Percentiles rank a stretch among this genome's conserved stretches.
Evolutionary conservation across 2,329 filamentous ascomycete species (phyloP).

Genomic region (Phyllosticta citribraziliensis): DNA sequence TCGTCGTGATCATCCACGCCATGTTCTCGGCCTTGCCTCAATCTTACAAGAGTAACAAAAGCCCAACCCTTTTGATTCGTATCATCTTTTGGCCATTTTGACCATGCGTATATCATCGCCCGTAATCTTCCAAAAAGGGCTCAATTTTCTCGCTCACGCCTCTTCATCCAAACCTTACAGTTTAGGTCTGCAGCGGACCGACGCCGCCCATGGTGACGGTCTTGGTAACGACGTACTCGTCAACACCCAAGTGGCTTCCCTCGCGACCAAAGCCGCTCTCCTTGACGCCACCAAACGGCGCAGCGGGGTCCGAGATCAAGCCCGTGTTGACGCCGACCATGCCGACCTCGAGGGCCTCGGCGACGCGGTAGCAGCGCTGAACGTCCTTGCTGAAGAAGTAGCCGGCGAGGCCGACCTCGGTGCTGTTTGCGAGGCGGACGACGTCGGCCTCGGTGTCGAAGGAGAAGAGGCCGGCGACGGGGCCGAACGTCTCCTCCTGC

Average conservation of each 20-base stretch:
- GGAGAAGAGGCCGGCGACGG: slow-evolving; percentile 79
- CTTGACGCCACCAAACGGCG: slow-evolving; percentile 41
- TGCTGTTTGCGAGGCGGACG: slow-evolving; percentile 67
- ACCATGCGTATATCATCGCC: too few species aligned
- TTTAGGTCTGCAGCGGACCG: slow-evolving; percentile 43
- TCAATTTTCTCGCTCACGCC: too few species aligned
- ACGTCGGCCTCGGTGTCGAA: slow-evolving; percentile 88
- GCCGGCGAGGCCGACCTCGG: slow-evolving; percentile 80
- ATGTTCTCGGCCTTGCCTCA: background rate
- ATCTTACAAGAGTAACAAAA: background rate
- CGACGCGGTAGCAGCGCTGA: slow-evolving; percentile 49
- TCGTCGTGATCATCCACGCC: background rate
- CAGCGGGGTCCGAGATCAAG: slow-evolving; percentile 38
- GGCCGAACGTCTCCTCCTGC: slow-evolving; percentile 88
- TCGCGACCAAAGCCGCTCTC: slow-evolving; percentile 37
- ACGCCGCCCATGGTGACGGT: slow-evolving; percentile 51
- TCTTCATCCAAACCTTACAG: slow-evolving; percentile 1
- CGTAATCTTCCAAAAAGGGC: background rate
- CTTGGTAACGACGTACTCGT: slow-evolving; percentile 40
- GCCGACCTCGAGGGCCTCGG: slow-evolving; percentile 64
- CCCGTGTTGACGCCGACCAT: slow-evolving; percentile 63
- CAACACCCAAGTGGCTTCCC: slow-evolving; percentile 40
- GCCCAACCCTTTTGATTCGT: background rate
- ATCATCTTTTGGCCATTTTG: too few species aligned
- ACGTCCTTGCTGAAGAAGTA: slow-evolving; percentile 76